phyloP scores from a whole-genome alignment of 1,284 basidiomycete species.

The Filobasidium uniguttulatum region DNA sequence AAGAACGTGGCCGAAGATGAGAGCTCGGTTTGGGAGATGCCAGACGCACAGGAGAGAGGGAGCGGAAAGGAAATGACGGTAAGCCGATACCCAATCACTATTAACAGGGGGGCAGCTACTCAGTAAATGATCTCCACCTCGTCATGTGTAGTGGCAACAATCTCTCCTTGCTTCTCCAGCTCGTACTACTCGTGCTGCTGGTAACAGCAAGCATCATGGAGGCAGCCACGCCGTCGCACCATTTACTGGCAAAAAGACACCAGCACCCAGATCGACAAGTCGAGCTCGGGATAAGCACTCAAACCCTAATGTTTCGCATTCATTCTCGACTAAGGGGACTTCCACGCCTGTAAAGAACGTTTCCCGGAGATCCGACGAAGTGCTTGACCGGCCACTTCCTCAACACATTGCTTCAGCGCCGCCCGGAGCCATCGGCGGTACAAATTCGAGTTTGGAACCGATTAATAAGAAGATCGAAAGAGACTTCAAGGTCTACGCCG shows the following conservation, averaged over 20 bases:
- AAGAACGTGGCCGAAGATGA: not conserved
- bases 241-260: no score
- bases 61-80: slow-evolving; percentile 4
- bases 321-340: no score
- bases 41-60: slow-evolving; percentile 1
- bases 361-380: not conserved
- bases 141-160: not conserved
- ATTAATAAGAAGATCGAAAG: not conserved
- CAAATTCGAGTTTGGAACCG: no score
- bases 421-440: not conserved
- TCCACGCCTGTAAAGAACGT: not conserved
- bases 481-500: slow-evolving; percentile 2
- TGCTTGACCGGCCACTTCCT: not conserved
- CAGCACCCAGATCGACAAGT: no score
- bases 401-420: not conserved
- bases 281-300: no score
- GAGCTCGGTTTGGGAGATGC: slow-evolving; percentile 10
- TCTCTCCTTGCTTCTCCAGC: not conserved
- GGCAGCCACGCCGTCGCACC: no score
- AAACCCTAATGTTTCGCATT: no score
- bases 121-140: not conserved
- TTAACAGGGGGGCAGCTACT: not conserved
- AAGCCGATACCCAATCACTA: not conserved
- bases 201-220: not conserved
- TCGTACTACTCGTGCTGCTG: not conserved